Base-by-base conservation (phyloP, 2,329 filamentous ascomycete genomes). In the Talaromyces rugulosus region DNA sequence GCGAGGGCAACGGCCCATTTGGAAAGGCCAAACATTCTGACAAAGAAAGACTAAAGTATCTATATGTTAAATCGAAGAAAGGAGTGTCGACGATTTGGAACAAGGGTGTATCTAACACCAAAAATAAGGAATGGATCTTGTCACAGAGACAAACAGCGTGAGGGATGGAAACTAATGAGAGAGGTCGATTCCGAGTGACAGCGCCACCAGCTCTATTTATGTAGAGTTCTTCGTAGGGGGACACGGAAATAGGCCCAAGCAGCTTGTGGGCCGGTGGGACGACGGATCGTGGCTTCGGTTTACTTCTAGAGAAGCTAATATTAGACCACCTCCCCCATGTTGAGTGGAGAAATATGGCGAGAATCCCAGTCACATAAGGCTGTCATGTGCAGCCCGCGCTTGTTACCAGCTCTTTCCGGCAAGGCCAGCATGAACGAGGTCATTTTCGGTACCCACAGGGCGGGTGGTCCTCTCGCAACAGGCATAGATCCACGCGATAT, bases 61-160 rank as follows among this genome's bases (percentile, higher is more conserved):
- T 44, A 53, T 53, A 33, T 42, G 36, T 61, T n/a, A 44, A 50
- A 44, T 53, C 44, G 23, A 47, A 47, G 30, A 53, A 61, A 54
- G 27, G 51, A 58, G 6, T 27, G 56, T 58, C 23, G 28, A 53
- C 11, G 18, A 53, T 31, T 53, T n/a, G 50, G 28, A 53, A 30
- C 6, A 62, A 28, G 4, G 56, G 51, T 62, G 50, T 62, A 55
- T 62, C 60, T 14, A 62, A 62, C 60, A 62, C 60, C 56, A 50
- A 30, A 16, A 30, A 47, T 11, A 53, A 53, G 50, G 44, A 53
- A 31, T 53, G 50, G 28, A n/a, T 18, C 18, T 47, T 12, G 28
- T 30, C 50, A 33, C 50, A 53, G 50, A 33, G 14, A 53, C 50
- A 18, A 53, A 53, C 27, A 53, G 50, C 23, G 30, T 31, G 50